Percentiles rank a stretch among this genome's conserved stretches.
Conservation (phyloP, 768 basidiomycete species). For the Rhizopogon sp. region DNA sequence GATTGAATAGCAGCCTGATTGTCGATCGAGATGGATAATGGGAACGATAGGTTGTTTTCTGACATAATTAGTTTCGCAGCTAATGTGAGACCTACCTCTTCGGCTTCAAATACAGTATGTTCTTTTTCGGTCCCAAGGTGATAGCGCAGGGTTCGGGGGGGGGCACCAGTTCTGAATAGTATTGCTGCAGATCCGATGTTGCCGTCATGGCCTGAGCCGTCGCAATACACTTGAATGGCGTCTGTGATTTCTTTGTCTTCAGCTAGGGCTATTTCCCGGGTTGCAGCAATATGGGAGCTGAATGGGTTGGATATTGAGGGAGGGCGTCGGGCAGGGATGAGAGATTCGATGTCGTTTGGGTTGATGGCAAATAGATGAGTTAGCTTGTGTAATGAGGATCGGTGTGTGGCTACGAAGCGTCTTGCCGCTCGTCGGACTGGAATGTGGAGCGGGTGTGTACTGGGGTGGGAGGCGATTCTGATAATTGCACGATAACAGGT, state of each 20-base stretch:
- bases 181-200: conserved; percentile 15
- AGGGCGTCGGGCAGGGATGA: too few species aligned
- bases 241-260: background rate
- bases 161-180: background rate
- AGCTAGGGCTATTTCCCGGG: too few species aligned
- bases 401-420: too few species aligned
- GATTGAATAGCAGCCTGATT: conserved; percentile 11
- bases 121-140: conserved; percentile 4
- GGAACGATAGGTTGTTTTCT: background rate
- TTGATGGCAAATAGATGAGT: too few species aligned
- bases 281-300: too few species aligned
- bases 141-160: background rate
- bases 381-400: too few species aligned
- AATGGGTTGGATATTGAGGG: too few species aligned
- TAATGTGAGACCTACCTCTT: background rate
- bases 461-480: too few species aligned
- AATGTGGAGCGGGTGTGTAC: too few species aligned
- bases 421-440: too few species aligned
- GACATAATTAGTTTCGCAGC: conserved; percentile 7
- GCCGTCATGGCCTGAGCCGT: conserved; percentile 4
- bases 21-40: conserved; percentile 8
- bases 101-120: conserved; percentile 13
- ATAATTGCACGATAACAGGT: too few species aligned
- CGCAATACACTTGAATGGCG: conserved; percentile 8
- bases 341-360: too few species aligned